These are phyloP conservation scores for Amoeboaphelidium protococcarum DNA, from an alignment of 371 early-diverging fungal species.

Conservation along the genomic window DNA sequence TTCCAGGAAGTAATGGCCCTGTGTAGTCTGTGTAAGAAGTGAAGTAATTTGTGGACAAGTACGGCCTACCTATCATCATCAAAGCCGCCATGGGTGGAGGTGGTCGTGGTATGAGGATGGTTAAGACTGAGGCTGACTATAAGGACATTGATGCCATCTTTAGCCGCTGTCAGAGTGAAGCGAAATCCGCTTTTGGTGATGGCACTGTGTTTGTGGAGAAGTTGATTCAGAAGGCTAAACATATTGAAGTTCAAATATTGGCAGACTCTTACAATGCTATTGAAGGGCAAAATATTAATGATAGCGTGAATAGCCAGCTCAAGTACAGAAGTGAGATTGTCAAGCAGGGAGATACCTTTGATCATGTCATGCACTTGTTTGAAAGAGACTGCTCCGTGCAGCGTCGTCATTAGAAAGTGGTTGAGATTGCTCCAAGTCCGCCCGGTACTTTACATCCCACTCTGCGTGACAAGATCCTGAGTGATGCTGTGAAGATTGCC, in stretches of 20 bases:
- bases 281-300: too few species aligned
- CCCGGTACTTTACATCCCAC: slow-evolving; percentile 8
- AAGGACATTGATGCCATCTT: slow-evolving; percentile 40
- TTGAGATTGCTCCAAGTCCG: slow-evolving; percentile 72
- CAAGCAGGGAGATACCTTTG: slow-evolving; percentile 65
- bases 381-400: slow-evolving; percentile 96
- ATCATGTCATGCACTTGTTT: slow-evolving; percentile 61
- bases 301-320: too few species aligned
- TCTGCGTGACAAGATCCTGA: slow-evolving; percentile 47
- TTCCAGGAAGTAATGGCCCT: slow-evolving; percentile 66
- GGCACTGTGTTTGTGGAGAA: slow-evolving; percentile 83
- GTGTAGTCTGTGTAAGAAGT: slow-evolving; percentile 33
- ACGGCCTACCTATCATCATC: slow-evolving; percentile 76
- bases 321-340: too few species aligned
- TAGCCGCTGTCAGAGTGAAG: slow-evolving; percentile 55
- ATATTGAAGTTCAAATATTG: slow-evolving; percentile 64
- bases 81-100: slow-evolving; percentile 47
- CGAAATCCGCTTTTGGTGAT: slow-evolving; percentile 68
- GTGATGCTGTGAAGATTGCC: slow-evolving; percentile 74
- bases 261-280: slow-evolving; percentile 22
- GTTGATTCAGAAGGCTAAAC: slow-evolving; percentile 67
- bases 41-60: slow-evolving; percentile 26
- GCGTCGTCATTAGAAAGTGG: slow-evolving; percentile 90
- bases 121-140: slow-evolving; percentile 36
- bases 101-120: slow-evolving; percentile 90